Conservation (phyloP, 1,284 basidiomycete genomes). For the Erythrobasidium hasegawianum region DNA sequence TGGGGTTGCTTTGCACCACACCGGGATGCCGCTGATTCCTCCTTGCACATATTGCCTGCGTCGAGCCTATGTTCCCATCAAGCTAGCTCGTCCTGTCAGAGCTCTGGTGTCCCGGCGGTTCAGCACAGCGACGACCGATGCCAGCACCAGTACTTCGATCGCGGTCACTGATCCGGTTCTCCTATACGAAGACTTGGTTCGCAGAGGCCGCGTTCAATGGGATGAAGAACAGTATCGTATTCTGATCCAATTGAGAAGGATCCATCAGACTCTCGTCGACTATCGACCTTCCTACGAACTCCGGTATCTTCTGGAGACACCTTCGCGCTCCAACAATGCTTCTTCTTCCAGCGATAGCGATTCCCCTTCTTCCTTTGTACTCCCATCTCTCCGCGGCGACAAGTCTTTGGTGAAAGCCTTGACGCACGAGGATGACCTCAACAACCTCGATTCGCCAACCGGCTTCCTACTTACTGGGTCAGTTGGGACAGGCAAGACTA, state of each 20-base stretch:
- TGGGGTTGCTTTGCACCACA: too few relatives aligned
- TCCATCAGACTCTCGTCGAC: slow-evolving; percentile 54
- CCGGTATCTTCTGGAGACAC: slow-evolving; percentile 42
- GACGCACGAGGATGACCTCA: slow-evolving; percentile 61
- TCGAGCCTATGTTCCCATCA: too few relatives aligned
- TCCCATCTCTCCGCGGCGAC: slow-evolving; percentile 37
- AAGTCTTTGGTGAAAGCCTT: slow-evolving; percentile 55
- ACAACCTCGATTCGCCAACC: slow-evolving; percentile 57
- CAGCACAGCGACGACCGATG: too few relatives aligned
- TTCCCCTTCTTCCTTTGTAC: slow-evolving; percentile 35
- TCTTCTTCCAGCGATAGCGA: slow-evolving; percentile 15
- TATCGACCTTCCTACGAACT: slow-evolving; percentile 55
- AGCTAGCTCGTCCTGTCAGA: too few relatives aligned
- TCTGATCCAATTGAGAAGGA: slow-evolving; percentile 58
- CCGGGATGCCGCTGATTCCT: too few relatives aligned
- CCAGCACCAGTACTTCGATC: slow-evolving; percentile 26
- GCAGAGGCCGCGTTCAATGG: slow-evolving; percentile 57
- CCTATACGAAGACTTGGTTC: slow-evolving; percentile 54
- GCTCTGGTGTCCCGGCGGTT: too few relatives aligned
- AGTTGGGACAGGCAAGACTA: slow-evolving; percentile 58
- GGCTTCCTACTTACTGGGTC: slow-evolving; percentile 56
- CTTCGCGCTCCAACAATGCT: slow-evolving; percentile 26
- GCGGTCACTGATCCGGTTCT: slow-evolving; percentile 54
- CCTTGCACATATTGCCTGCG: too few relatives aligned
- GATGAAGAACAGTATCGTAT: slow-evolving; percentile 65